Percentiles rank a stretch among this genome's conserved stretches.
phyloP scores from a whole-genome alignment of 306 rosid genomes.

The Cucurbita pepo region DNA sequence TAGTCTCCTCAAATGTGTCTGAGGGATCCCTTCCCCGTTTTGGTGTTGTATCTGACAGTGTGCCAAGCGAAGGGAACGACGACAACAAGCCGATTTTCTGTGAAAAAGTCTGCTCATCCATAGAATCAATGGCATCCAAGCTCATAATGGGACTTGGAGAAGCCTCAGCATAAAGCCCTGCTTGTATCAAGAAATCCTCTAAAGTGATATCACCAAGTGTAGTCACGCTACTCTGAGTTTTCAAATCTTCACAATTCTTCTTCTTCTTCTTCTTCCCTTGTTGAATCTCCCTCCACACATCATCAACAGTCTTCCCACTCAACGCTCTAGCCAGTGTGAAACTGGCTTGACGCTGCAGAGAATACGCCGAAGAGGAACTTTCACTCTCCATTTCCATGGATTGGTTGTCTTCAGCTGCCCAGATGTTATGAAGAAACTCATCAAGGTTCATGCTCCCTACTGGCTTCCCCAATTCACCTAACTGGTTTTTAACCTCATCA shows the following conservation, averaged over 20 bases:
- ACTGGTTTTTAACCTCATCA: constrained; percentile 36
- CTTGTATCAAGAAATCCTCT: constrained; percentile 70
- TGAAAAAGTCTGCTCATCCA: constrained; percentile 19
- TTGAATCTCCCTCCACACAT: constrained; percentile 70
- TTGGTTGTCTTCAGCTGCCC: constrained; percentile 52
- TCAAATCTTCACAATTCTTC: constrained; percentile 23
- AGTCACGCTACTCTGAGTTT: constrained; percentile 20
- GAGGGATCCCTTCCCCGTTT: constrained; percentile 46
- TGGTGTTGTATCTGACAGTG: constrained; percentile 37
- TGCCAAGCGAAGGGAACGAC: constrained; percentile 35
- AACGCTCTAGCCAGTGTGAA: constrained; percentile 46
- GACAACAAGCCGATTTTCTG: constrained; percentile 28
- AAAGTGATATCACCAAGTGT: constrained; percentile 58
- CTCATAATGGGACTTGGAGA: constrained; percentile 26
- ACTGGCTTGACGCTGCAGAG: constrained; percentile 52
- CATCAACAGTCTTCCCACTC: constrained; percentile 62
- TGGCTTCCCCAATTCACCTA: constrained; percentile 48
- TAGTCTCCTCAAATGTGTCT: constrained; percentile 40
- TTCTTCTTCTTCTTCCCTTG: constrained; percentile 49
- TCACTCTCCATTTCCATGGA: constrained; percentile 22
- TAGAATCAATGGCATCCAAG: constrained; percentile 24
- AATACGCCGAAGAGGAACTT: constrained; percentile 18
- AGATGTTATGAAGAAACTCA: constrained; percentile 64
- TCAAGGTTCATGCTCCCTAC: constrained; percentile 55
- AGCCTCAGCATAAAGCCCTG: constrained; percentile 60